Evolutionary conservation across 2,329 filamentous ascomycete species (phyloP), one percentile per base, ranked within the genome.

Genomic region (Alternaria alternata): DNA sequence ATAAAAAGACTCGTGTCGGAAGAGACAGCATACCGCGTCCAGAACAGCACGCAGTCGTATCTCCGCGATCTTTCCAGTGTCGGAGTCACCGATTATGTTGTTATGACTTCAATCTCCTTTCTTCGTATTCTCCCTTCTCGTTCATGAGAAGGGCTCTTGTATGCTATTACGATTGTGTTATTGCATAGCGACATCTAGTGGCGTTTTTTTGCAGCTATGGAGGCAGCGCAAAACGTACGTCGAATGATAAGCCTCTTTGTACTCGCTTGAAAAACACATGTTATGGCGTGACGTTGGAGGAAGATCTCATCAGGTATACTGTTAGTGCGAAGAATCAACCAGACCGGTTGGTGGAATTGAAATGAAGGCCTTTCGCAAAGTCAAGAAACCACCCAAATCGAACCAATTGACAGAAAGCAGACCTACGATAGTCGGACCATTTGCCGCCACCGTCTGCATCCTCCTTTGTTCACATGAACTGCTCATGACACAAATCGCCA

Each of bases 1-100:
- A 66, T 72, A 66, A 67, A 63, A 63, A 51, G 54, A 56, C 53
- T 49, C 51, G 59, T 63, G 62, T 60, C 64, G 59, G 60, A 49
- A 61, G 44, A 54, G 48, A 11, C 43, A 55, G 36, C 54, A 63
- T 56, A 42, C 41, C 54, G 44, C 53, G 39, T 55, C 57, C 28
- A 54, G 59, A 53, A 26, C 26, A 52, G 46, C 34, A 55, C 47
- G 26, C 38, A 39, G n/a, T 46, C 59, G 54, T 63, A 43, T 59
- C 54, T 51, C 46, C 48, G 49, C 38, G 32, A 54, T 24, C 47
- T 52, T 54, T 63, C 46, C 36, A 44, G 28, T 18, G 22, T 41
- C 62, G 60, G 60, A 61, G 43, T 61, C 51, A 28, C 62, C 61
- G 62, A 49, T 51, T 26, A 56, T 30, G 30, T 24, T 44, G 47